phyloP scores from a whole-genome alignment of 805 yeast genomes.

The Candida oleophila region DNA sequence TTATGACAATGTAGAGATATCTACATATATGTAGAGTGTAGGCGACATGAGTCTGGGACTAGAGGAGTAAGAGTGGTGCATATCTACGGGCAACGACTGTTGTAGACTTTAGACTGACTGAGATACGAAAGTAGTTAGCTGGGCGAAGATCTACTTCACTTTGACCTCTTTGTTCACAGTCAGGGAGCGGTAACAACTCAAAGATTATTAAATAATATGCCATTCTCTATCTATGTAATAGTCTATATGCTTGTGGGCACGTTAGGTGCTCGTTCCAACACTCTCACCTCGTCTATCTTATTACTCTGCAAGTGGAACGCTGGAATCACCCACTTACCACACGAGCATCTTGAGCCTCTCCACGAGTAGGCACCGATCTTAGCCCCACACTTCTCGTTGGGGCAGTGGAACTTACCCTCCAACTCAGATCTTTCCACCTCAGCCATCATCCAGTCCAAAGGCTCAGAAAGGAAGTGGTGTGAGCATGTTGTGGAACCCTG shows the following conservation, averaged over 20 bases:
- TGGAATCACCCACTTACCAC: conserved; percentile 96
- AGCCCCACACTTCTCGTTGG: conserved; percentile 64
- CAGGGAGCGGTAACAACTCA: no score
- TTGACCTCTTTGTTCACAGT: no score
- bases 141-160: no score
- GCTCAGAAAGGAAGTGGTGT: conserved; percentile 78
- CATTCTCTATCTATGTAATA: no score
- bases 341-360: conserved; percentile 92
- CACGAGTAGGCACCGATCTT: conserved; percentile 92
- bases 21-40: no score
- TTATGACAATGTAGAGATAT: no score
- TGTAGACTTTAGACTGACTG: no score
- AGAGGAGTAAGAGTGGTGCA: no score
- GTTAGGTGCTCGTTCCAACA: neutral
- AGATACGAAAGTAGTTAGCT: no score
- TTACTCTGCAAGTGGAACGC: conserved; percentile 79
- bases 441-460: conserved; percentile 85
- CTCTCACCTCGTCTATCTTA: conserved; percentile 67
- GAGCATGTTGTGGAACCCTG: conserved; percentile 67
- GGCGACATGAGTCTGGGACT: no score
- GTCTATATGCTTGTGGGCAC: neutral
- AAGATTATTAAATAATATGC: no score
- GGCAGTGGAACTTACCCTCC: conserved; percentile 87
- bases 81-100: no score
- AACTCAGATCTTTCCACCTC: conserved; percentile 72